phyloP scores from a whole-genome alignment of 768 basidiomycete species.

The Hericium rajendrae region DNA sequence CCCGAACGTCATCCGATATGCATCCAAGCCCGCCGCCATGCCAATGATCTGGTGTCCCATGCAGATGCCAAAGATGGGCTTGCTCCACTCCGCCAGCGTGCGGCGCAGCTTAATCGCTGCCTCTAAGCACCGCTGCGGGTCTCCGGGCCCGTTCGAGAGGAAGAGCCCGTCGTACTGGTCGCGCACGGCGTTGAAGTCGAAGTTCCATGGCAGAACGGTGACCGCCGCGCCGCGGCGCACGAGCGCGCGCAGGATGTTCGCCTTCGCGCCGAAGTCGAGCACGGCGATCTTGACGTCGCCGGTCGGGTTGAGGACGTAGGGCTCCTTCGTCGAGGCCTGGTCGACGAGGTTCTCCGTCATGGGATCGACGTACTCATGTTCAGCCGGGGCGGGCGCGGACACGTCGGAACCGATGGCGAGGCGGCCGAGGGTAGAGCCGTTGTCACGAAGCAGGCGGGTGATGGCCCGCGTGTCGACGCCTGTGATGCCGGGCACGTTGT shows the following conservation, averaged over 20 bases:
- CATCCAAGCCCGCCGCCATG: constrained; percentile 92
- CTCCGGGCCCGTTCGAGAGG: constrained; percentile 94
- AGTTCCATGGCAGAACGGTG: constrained; percentile 97
- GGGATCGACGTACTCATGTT: constrained; percentile 88
- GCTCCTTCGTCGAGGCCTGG: constrained; percentile 77
- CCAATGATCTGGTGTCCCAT: constrained; percentile 99
- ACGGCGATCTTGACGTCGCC: constrained; percentile 92
- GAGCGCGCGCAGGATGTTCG: constrained; percentile 91
- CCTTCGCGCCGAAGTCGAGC: constrained; percentile 95
- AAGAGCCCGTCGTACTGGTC: constrained; percentile 93
- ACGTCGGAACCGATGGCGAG: constrained; percentile 75
- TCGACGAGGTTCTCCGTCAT: constrained; percentile 87
- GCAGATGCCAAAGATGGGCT: constrained; percentile 95
- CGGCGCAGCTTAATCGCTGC: constrained; percentile 72
- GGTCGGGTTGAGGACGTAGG: constrained; percentile 77
- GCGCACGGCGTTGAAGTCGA: constrained; percentile 85
- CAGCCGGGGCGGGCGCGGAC: constrained; percentile 44
- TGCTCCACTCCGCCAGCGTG: constrained; percentile 83
- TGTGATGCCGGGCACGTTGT: constrained; percentile 87
- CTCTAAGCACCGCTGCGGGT: constrained; percentile 82
- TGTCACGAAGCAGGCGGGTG: constrained; percentile 86
- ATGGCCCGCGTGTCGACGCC: constrained; percentile 98
- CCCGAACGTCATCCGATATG: constrained; percentile 99
- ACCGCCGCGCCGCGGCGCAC: constrained; percentile 86
- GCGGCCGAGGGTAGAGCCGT: constrained; percentile 92